Base-by-base conservation (phyloP, 805 yeast genomes). In the Candida quercuum region DNA sequence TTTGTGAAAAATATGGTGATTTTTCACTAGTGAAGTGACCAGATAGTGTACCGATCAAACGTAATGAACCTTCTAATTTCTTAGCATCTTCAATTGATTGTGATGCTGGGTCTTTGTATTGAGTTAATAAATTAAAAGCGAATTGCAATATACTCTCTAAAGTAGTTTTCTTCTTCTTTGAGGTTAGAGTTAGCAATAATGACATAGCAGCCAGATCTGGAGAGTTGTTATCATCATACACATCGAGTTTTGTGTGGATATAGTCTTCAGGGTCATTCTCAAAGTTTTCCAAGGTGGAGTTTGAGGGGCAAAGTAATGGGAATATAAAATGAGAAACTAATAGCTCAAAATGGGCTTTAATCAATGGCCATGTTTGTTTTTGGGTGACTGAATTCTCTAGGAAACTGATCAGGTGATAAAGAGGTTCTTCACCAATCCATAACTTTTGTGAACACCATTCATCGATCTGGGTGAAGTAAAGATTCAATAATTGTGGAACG, bases 221-320 rank as follows among this genome's bases (percentile, higher is more conserved):
- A 2, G 87, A 71, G 29, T 66, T 60, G 32, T 61, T 61, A 37
- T 83, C 93, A 48, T 81, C 76, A 52, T 72, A 69, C 30, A 77
- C 63, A 56, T 81, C 87, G 50, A 87, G 70, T 37, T 74, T 74
- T 36, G 79, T 67, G 57, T 86, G 85, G 38, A 91, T 78, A 57
- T 86, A 93, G 56, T 88, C 96, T 39, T 77, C 82, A 4, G 96
- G 96, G 50, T 89, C 96, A 43, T 73, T 78, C 44, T 87, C 94
- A 62, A 85, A 89, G 5, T 75, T 60, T 47, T 85, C 94, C 39
- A 86, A 64, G 15, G 78, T 76, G 6, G 72, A 78, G 37, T 78
- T 80, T 7, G 73, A 69, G 2, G 93, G 84, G 46, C 88, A 76
- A 40, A 91, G 60, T 39, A 83, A 63, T 3, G 95, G 95, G 60